Evolutionary conservation across 345 rosid genomes (phyloP).

Genomic region (rapeseed (Brassica napus)): Da-Ae NC_063450.1:26222501-26223000

Average conservation of each 20-base stretch:
- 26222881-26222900: constrained; percentile 69
- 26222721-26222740: too few species aligned
- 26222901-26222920: constrained; percentile 67
- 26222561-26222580: too few species aligned
- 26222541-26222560: too few species aligned
- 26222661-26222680: too few species aligned
- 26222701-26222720: too few species aligned
- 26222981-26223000: neutral
- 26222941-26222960: constrained; percentile 5
- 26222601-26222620: too few species aligned
- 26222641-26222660: too few species aligned
- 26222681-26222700: too few species aligned
- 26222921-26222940: constrained; percentile 71
- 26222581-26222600: too few species aligned
- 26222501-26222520: neutral
- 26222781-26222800: constrained; percentile 53
- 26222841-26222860: constrained; percentile 68
- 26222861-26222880: constrained; percentile 67
- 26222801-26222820: constrained; percentile 58
- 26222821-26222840: constrained; percentile 57
- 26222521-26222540: too few species aligned
- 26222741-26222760: neutral
- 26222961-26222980: neutral
- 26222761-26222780: constrained; percentile 66
- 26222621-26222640: too few species aligned